Conservation (phyloP, 495 filamentous ascomycete genomes). For the Terfezia boudieri region DNA sequence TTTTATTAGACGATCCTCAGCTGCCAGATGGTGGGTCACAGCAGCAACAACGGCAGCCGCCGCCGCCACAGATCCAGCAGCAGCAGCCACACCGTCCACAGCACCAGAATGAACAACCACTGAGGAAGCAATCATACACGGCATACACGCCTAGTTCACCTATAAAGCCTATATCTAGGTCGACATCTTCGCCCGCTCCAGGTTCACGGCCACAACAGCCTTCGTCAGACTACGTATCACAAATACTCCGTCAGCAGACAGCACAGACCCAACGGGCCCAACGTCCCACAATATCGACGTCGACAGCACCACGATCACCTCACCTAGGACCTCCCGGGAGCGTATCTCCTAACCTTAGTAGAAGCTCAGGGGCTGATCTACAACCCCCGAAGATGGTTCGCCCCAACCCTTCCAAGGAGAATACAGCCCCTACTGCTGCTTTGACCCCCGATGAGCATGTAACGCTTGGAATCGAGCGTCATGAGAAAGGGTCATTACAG, state of each 20-base stretch:
- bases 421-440: slow-evolving; percentile 22
- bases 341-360: neutral
- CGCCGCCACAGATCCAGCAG: neutral
- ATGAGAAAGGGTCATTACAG: slow-evolving; percentile 62
- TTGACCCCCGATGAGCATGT: slow-evolving; percentile 71
- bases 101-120: neutral
- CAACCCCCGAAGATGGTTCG: neutral
- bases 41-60: no score
- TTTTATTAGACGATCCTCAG: slow-evolving; percentile 29
- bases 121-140: neutral
- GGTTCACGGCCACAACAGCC: neutral
- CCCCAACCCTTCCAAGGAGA: neutral
- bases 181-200: neutral
- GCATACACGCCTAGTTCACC: neutral
- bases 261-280: neutral
- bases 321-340: neutral
- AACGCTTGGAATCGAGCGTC: slow-evolving; percentile 62
- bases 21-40: no score
- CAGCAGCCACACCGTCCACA: neutral
- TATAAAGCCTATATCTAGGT: neutral
- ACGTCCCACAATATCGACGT: neutral
- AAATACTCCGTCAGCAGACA: neutral
- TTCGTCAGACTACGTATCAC: neutral
- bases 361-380: neutral
- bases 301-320: no score